A percentile compares a stretch with the other conserved stretches of the same genome.
These are phyloP conservation scores for Lachnellula occidentalis DNA, from an alignment of 2,329 filamentous ascomycete species.

Conservation along the genomic window DNA sequence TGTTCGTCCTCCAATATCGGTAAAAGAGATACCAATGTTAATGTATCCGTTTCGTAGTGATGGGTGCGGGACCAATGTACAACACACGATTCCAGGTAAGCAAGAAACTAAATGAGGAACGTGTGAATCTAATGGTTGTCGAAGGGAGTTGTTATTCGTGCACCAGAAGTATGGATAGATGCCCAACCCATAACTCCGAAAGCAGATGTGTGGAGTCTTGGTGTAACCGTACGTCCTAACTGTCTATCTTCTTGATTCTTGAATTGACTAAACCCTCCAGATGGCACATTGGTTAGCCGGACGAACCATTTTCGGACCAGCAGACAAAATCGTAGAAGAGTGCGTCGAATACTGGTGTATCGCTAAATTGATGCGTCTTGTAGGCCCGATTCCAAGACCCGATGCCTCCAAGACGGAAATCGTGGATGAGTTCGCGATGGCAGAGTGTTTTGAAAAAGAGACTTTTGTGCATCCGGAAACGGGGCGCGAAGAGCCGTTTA, in stretches of 20 bases:
- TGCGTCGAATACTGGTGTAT: slow-evolving; percentile 23
- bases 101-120: no score
- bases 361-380: slow-evolving; percentile 21
- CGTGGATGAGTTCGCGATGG: no score
- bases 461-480: not conserved
- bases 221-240: slow-evolving; percentile 14
- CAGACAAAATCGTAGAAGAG: slow-evolving; percentile 20
- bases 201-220: slow-evolving; percentile 24
- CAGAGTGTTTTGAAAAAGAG: not conserved
- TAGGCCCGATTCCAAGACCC: slow-evolving; percentile 15
- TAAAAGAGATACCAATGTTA: not conserved
- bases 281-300: slow-evolving; percentile 15
- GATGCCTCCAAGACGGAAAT: not conserved
- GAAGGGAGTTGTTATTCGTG: not conserved
- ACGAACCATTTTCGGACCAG: slow-evolving; percentile 16
- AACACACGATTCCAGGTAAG: no score
- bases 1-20: not conserved
- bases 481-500: not conserved
- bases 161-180: not conserved
- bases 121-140: no score
- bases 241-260: not conserved
- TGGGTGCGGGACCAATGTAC: no score
- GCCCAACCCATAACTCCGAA: slow-evolving; percentile 10
- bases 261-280: slow-evolving; percentile 3
- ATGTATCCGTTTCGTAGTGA: not conserved